Conservation (phyloP, 2,329 filamentous ascomycete species). For the Pyrenochaeta sp. region DNA sequence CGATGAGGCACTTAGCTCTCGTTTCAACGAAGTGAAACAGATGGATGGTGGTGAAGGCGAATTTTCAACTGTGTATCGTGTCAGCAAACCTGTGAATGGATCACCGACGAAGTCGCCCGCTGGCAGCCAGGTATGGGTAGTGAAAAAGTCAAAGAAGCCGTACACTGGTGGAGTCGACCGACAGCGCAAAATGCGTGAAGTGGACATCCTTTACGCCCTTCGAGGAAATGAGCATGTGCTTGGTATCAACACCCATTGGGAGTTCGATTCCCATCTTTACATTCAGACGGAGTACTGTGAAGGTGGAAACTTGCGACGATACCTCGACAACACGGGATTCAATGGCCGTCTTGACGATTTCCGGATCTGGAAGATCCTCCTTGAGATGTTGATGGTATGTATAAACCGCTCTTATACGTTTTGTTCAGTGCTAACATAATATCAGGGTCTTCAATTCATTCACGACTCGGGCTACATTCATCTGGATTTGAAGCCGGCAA, state of each 20-base stretch:
- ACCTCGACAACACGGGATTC: conserved; percentile 80
- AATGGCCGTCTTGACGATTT: conserved; percentile 94
- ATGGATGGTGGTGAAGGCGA: conserved; percentile 80
- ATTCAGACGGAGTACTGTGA: conserved; percentile 98
- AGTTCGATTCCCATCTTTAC: conserved; percentile 83
- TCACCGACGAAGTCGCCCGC: conserved; percentile 35
- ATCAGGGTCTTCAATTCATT: conserved; percentile 84
- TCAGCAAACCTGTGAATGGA: conserved; percentile 60
- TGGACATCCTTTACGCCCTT: conserved; percentile 77
- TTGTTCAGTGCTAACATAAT: conserved; percentile 29
- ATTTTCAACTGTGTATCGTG: conserved; percentile 91
- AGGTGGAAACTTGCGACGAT: conserved; percentile 87
- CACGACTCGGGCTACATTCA: conserved; percentile 88
- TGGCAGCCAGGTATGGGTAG: conserved; percentile 72
- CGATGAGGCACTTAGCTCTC: conserved; percentile 74
- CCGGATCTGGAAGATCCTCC: conserved; percentile 95
- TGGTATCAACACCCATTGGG: conserved; percentile 86
- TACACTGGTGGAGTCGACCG: conserved; percentile 81
- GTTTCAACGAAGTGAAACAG: conserved; percentile 79
- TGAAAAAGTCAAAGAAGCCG: conserved; percentile 89
- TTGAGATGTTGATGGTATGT: conserved; percentile 83
- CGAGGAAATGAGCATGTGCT: conserved; percentile 84
- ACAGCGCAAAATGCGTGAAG: conserved; percentile 84
- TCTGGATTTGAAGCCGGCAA: conserved; percentile 84
- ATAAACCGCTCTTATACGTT: neutral